Evolutionary conservation across 208 protist genomes (phyloP), one percentile per base, ranked within the genome.

Genomic region (Leishmania turanica): DNA sequence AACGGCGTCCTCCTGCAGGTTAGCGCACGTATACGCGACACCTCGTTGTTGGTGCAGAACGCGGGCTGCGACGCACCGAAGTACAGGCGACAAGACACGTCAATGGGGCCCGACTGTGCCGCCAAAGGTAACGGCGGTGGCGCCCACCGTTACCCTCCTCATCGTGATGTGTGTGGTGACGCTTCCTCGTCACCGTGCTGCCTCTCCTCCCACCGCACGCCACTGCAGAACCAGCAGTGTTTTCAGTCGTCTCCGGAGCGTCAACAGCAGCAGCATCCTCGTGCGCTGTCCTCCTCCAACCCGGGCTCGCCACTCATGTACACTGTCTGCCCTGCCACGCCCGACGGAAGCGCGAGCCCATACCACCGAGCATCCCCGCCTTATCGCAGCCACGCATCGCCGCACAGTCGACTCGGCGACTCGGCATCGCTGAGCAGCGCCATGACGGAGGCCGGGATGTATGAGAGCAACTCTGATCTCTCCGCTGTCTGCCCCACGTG

Each of bases 141-240:
- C 6, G 53, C 17, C 19, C 68, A 51, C 40, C 72, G 47, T 17
- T 77, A 58, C 42, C n/a, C 71, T 27, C 9, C 27, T 34, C 21
- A 75, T n/a, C 74, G 60, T n/a, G 64, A 80, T 71, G 24, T 80
- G 54, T 40, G 58, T 42, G 27, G 37, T 9, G 75, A 54, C 21
- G 3, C 47, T 53, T 62, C 68, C 8, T 60, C 80, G 54, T 49
- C 69, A 17, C 78, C 75, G 34, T 75, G 19, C 34, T 62, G 56
- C 45, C 68, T 8, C 19, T 84, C 73, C 47, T n/a, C 45, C 0
- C 80, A 58, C 72, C 8, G 27, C 53, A 68, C 24, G 53, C 58
- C 40, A 51, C 27, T 54, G 37, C 56, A 65, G 37, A 58, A 65
- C 19, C 75, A 78, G 24, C 51, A 54, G 21, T 37, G 24, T 37